These are phyloP conservation scores for Fusarium marasasianum DNA, from an alignment of 2,329 filamentous ascomycete species.

Conservation along the genomic window DNA sequence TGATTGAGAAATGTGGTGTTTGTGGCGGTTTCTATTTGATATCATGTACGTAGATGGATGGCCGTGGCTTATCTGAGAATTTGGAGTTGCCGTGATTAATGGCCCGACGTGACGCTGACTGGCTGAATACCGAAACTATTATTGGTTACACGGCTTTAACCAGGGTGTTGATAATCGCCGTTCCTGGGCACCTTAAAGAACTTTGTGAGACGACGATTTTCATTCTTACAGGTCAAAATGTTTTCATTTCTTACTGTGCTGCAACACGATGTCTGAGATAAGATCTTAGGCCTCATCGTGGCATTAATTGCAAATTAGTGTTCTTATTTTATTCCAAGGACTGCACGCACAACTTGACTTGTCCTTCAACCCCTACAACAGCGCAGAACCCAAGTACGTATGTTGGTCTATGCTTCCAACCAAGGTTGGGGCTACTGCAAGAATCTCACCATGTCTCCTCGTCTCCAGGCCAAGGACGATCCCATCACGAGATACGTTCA, in stretches of 20 bases:
- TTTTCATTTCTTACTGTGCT: background rate
- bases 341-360: background rate
- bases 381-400: background rate
- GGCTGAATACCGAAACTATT: background rate
- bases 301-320: background rate
- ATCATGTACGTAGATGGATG: background rate
- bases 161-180: background rate
- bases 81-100: slow-evolving; percentile 40
- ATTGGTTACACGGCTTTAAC: slow-evolving; percentile 11
- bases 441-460: slow-evolving; percentile 22
- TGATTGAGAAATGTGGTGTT: background rate
- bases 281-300: slow-evolving; percentile 9
- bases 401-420: background rate
- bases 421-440: background rate
- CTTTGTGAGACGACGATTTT: background rate
- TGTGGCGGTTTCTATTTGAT: slow-evolving; percentile 17
- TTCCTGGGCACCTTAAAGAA: slow-evolving; percentile 1
- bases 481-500: slow-evolving; percentile 43
- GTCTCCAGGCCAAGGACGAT: slow-evolving; percentile 9
- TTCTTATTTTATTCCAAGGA: background rate
- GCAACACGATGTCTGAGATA: slow-evolving; percentile 9
- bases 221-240: background rate
- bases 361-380: background rate
- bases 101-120: slow-evolving; percentile 19
- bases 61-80: slow-evolving; percentile 36